Evolutionary conservation across 768 basidiomycete species (phyloP).

Genomic region (Xerocomellus intermedius): DNA sequence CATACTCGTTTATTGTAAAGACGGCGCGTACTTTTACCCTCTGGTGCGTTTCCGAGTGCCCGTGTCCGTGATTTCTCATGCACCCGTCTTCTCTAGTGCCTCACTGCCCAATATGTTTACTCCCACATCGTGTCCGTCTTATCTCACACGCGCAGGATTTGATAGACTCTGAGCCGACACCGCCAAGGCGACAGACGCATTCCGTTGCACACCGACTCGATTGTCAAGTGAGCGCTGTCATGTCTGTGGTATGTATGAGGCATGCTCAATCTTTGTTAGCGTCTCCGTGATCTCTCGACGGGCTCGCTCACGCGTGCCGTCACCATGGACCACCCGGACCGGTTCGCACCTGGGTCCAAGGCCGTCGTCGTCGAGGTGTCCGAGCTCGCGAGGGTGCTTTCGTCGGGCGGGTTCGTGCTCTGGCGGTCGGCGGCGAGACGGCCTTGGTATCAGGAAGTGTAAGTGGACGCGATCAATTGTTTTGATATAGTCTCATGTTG

Average conservation of each 20-base stretch:
- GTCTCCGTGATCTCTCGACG: slow-evolving; percentile 45
- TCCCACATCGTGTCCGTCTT: slow-evolving; percentile 56
- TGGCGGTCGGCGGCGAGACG: slow-evolving; percentile 63
- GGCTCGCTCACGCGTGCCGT: slow-evolving; percentile 59
- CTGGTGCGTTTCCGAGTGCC: slow-evolving; percentile 34
- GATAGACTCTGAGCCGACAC: slow-evolving; percentile 50
- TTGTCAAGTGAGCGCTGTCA: slow-evolving; percentile 50
- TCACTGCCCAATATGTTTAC: slow-evolving; percentile 60
- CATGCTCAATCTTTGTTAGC: slow-evolving; percentile 21
- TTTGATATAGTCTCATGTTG: neutral
- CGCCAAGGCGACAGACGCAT: slow-evolving; percentile 45
- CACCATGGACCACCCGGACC: slow-evolving; percentile 72
- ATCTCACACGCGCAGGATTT: slow-evolving; percentile 62
- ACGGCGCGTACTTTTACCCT: slow-evolving; percentile 67
- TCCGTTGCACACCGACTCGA: slow-evolving; percentile 74
- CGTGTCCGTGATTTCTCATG: slow-evolving; percentile 1
- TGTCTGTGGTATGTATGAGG: neutral
- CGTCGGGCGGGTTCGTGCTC: slow-evolving; percentile 57
- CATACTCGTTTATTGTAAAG: slow-evolving; percentile 54
- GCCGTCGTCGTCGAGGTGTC: slow-evolving; percentile 51
- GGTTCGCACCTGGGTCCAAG: slow-evolving; percentile 48
- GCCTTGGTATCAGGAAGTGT: slow-evolving; percentile 66
- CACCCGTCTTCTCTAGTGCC: slow-evolving; percentile 20
- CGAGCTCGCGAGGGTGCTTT: slow-evolving; percentile 56
- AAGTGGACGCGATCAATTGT: neutral